Percentiles rank a stretch among this genome's conserved stretches.
Conservation (phyloP, 202 grass and related monocot species). For the Tripidium arundinaceum region DNA sequence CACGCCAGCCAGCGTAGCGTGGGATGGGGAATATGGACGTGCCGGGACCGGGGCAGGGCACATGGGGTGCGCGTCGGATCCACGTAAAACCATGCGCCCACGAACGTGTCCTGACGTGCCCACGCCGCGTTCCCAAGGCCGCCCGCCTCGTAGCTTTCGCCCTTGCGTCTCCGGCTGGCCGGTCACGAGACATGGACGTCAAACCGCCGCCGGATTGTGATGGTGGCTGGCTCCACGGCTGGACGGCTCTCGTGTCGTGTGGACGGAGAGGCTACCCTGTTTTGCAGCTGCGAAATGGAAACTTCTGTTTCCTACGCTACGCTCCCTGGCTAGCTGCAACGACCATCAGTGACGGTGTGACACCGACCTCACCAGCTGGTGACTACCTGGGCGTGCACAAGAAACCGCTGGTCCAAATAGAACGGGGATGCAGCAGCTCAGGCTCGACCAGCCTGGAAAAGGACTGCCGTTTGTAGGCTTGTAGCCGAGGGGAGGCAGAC, state of each 20-base stretch:
- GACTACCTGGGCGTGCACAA: neutral
- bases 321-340: neutral
- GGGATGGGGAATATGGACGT: neutral
- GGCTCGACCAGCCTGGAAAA: too few species aligned
- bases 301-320: neutral
- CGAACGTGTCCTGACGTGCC: too few species aligned
- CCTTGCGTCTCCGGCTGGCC: too few species aligned
- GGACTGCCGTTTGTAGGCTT: too few species aligned
- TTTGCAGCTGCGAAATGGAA: constrained; percentile 14
- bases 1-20: too few species aligned
- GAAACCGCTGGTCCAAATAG: too few species aligned
- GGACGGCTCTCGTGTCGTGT: neutral
- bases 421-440: too few species aligned
- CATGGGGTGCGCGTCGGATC: neutral
- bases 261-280: neutral
- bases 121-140: neutral
- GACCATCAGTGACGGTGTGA: neutral
- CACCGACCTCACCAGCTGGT: neutral
- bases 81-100: constrained; percentile 13
- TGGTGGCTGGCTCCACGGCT: too few species aligned
- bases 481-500: too few species aligned
- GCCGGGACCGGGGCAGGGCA: neutral
- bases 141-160: neutral
- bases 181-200: neutral
- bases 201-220: neutral